phyloP scores from a whole-genome alignment of 306 rosid genomes.

The Rosa multiflora region DNA sequence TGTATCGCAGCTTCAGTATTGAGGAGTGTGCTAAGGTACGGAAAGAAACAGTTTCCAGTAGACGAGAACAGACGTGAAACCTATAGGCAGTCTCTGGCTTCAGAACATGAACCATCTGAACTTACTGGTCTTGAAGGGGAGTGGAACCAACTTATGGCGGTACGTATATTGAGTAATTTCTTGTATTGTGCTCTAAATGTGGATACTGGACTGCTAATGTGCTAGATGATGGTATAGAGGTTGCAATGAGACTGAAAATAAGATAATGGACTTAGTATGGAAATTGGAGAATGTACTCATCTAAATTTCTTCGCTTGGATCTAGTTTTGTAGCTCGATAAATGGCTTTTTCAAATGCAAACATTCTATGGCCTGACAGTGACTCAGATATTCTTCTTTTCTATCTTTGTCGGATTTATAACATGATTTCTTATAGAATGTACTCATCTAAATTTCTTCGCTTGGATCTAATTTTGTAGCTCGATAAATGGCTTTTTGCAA shows the following conservation, averaged over 20 bases:
- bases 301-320: slow-evolving; percentile 7
- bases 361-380: too few species aligned
- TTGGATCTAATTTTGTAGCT: too few species aligned
- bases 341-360: too few species aligned
- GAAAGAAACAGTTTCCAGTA: slow-evolving; percentile 67
- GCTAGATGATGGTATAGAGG: neutral
- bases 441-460: too few species aligned
- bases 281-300: neutral
- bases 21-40: slow-evolving; percentile 68
- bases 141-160: slow-evolving; percentile 71
- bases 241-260: neutral
- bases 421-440: too few species aligned
- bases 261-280: neutral
- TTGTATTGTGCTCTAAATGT: slow-evolving; percentile 2
- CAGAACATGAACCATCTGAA: slow-evolving; percentile 42
- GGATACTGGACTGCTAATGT: slow-evolving; percentile 7
- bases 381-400: too few species aligned
- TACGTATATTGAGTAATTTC: slow-evolving; percentile 22
- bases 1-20: slow-evolving; percentile 74
- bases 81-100: slow-evolving; percentile 41
- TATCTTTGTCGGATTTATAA: too few species aligned
- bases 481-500: neutral
- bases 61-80: slow-evolving; percentile 92
- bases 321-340: neutral
- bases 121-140: slow-evolving; percentile 53